Base-by-base conservation (phyloP, 1,139 yeast species). In the Hansenula sp. region DNA sequence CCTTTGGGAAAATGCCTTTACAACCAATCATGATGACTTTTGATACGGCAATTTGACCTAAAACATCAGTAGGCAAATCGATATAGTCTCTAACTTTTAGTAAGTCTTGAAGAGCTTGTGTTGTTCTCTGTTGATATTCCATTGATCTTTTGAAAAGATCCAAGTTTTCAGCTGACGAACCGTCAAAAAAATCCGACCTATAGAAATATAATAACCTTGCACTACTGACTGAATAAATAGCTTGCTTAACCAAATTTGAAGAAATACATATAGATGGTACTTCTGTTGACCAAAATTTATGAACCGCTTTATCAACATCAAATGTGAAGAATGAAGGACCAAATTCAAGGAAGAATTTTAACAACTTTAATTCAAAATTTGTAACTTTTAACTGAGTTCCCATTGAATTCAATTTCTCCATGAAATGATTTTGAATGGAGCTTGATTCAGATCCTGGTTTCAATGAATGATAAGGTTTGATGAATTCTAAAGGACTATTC, bases 311-410 rank as follows among this genome's bases (percentile, higher is more conserved):
- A 31, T 36, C 15, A 6, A 31, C 21, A 3, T 34, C 36, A 24
- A 32, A 30, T 4, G 43, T 30, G 24, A 34, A 41, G 25, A 41
- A 41, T n/a, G 27, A 13, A 24, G 29, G 38, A 10, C 39, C 42
- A 30, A 34, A 19, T 12, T 30, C 39, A 10, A 21, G 13, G 37
- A 51, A 55, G 33, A 48, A 44, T 38, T 46, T 51, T 15, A 53
- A 34, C 19, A 55, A 38, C 17, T 46, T 42, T 13, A 48, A 49
- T 35, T 53, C 56, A 32, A 52, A 47, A 10, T 43, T 35, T n/a
- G 47, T 29, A 9, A 54, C 35, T 15, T 37, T 16, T 41, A 54
- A 41, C 27, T 49, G 51, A 4, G 31, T 7, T 11, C 41, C 46
- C 43, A 46, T 44, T 4, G 58, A 53, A 45, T 53, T 54, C 21